Base-by-base conservation (phyloP, 441 rosid species). In the Pelargonium myrrhifolium region DNA sequence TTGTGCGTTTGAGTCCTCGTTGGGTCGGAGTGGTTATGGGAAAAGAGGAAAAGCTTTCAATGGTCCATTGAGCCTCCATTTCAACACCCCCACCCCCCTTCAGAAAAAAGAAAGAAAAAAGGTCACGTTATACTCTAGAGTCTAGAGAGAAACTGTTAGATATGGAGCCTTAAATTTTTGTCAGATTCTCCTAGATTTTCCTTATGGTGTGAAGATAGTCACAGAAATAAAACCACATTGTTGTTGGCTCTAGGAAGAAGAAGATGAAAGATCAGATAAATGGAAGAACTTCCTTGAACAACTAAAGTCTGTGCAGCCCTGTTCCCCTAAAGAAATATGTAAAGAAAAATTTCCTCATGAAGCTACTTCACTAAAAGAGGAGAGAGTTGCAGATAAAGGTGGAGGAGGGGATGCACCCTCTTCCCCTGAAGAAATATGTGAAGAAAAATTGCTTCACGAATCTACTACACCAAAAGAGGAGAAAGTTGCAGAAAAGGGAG, bases 271-370 rank as follows among this genome's bases (percentile, higher is more conserved):
- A 68, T 77, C 71, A 9, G 74, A 67, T 67, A 85, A 76, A 69
- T 85, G 90, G 93, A 75, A 77, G 61, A 71, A 24, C 65, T 87
- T 87, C 64, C 83, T 87, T 66, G 81, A 81, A 71, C 75, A 69
- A 21, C 85, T 69, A 10, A 55, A 40, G 11, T 5, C 68, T 42
- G 69, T 26, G 73, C 78, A 76, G n/a, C 37, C 24, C 22, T 24
- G 65, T 72, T 64, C 74, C 42, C 74, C 78, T 10, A 73, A 75
- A 66, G 80, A 79, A 53, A 64, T 62, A 66, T 37, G 71, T 26
- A 39, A 39, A 35, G 66, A 68, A 47, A 26, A 21, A 0, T 45
- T 69, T 39, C 71, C 11, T 51, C 49, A 59, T 21, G 64, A 62
- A 62, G 63, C 66, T 42, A 22, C 67, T 56, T 69, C 45, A 55